Conservation (phyloP, 1,139 yeast species). For the Pichia sp. region DNA sequence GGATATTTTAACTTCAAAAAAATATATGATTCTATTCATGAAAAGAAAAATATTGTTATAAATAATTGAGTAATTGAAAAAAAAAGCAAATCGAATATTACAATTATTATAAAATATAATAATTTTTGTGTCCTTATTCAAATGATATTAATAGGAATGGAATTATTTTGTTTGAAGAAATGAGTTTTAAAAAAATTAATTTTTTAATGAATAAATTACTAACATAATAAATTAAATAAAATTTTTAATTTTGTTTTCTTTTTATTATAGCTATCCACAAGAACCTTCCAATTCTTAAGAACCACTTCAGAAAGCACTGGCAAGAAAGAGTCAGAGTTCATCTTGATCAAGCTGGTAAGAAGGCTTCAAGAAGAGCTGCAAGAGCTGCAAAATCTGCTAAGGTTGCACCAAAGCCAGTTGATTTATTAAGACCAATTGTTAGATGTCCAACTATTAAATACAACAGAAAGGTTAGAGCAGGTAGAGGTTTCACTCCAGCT, state of each 20-base stretch:
- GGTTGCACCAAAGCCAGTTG: slow-evolving; percentile 97
- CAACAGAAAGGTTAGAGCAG: slow-evolving; percentile 99
- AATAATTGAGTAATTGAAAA: no score
- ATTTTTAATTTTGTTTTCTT: not conserved
- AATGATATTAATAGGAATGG: no score
- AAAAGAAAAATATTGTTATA: no score
- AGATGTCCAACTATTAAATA: slow-evolving; percentile 98
- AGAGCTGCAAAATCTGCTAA: slow-evolving; percentile 93
- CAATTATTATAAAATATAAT: no score
- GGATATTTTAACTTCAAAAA: no score
- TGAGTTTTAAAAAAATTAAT: no score
- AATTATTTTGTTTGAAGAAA: no score
- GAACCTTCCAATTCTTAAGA: slow-evolving; percentile 93
- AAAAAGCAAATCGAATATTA: no score
- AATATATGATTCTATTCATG: no score
- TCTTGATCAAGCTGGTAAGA: slow-evolving; percentile 99
- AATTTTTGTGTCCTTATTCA: no score
- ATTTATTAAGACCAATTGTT: slow-evolving; percentile 92
- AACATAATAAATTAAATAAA: slow-evolving; percentile 1
- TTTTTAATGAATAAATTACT: slow-evolving; percentile 11
- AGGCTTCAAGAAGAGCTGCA: slow-evolving; percentile 92
- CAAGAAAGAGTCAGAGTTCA: slow-evolving; percentile 99
- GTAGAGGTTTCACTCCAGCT: slow-evolving; percentile 98
- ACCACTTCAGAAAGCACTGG: slow-evolving; percentile 99
- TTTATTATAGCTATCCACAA: slow-evolving; percentile 73